A percentile compares a stretch with the other conserved stretches of the same genome.
Conservation (phyloP, 306 rosid genomes). For the Prunus mira region DNA sequence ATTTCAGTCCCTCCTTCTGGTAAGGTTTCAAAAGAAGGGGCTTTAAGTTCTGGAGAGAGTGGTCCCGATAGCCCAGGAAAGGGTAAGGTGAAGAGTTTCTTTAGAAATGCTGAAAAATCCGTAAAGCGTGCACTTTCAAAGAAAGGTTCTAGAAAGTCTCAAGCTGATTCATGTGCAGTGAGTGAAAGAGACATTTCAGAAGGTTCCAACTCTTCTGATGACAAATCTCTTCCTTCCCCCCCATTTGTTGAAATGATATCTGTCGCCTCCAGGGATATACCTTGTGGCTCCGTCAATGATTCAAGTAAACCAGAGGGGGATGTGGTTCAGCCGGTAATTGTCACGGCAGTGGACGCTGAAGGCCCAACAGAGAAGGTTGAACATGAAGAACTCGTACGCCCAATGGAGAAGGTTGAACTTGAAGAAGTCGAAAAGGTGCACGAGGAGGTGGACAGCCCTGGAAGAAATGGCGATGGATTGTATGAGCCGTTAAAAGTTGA, state of each 20-base stretch:
- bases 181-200: slow-evolving; percentile 24
- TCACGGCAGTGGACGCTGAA: slow-evolving; percentile 14
- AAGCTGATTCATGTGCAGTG: slow-evolving; percentile 16
- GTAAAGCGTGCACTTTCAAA: slow-evolving; percentile 53
- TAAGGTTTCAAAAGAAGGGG: slow-evolving; percentile 41
- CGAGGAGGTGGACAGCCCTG: slow-evolving; percentile 6
- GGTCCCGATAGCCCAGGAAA: slow-evolving; percentile 54
- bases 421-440: background rate
- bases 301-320: slow-evolving; percentile 25
- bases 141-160: slow-evolving; percentile 46
- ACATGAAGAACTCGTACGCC: slow-evolving; percentile 3
- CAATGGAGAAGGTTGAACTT: slow-evolving; percentile 1
- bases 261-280: slow-evolving; percentile 29
- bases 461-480: background rate
- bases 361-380: slow-evolving; percentile 2
- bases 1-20: slow-evolving; percentile 24
- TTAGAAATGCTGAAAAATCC: slow-evolving; percentile 64
- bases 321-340: slow-evolving; percentile 27
- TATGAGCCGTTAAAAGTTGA: background rate
- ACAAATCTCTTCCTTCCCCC: slow-evolving; percentile 40
- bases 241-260: slow-evolving; percentile 32
- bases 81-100: slow-evolving; percentile 49
- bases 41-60: slow-evolving; percentile 40
- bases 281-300: slow-evolving; percentile 6
- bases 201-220: slow-evolving; percentile 50